Evolutionary conservation across 2,329 filamentous ascomycete species (phyloP).

Genomic region (Aquanectria penicillioides): DNA sequence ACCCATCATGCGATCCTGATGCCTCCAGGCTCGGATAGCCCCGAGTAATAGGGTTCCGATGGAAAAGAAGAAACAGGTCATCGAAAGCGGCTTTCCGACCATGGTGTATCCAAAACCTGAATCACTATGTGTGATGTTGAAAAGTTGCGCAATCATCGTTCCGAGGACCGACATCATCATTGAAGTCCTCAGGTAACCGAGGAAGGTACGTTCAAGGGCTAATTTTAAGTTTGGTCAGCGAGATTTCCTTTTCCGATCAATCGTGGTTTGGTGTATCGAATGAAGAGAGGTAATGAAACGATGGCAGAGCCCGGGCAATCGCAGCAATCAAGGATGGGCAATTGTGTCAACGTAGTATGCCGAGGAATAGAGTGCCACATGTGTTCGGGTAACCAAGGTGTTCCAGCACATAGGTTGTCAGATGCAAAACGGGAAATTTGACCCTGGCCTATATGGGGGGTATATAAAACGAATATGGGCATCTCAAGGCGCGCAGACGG

Average conservation of each 20-base stretch:
- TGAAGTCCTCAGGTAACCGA: conserved; percentile 78
- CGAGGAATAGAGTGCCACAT: too few species aligned
- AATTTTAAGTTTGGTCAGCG: conserved; percentile 11
- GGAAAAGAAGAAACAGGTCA: conserved; percentile 52
- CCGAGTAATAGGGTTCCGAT: conserved; percentile 48
- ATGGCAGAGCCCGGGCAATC: too few species aligned
- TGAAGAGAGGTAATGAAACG: too few species aligned
- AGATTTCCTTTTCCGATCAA: background rate
- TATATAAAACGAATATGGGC: too few species aligned
- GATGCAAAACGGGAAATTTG: too few species aligned
- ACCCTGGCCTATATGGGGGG: too few species aligned
- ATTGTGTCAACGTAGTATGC: too few species aligned
- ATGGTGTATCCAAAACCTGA: conserved; percentile 65
- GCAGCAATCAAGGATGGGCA: too few species aligned
- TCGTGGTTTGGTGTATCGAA: too few species aligned
- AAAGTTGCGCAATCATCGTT: conserved; percentile 73
- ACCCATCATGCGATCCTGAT: conserved; percentile 43
- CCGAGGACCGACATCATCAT: conserved; percentile 74
- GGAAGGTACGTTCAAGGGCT: conserved; percentile 81
- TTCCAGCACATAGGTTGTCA: too few species aligned
- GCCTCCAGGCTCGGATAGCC: conserved; percentile 43
- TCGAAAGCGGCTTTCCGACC: conserved; percentile 68
- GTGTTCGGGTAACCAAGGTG: too few species aligned
- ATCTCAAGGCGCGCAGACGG: too few species aligned
- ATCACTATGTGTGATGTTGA: conserved; percentile 58